Conservation (phyloP, 2,329 filamentous ascomycete species). For the Reticulascus tulasneorum region DNA sequence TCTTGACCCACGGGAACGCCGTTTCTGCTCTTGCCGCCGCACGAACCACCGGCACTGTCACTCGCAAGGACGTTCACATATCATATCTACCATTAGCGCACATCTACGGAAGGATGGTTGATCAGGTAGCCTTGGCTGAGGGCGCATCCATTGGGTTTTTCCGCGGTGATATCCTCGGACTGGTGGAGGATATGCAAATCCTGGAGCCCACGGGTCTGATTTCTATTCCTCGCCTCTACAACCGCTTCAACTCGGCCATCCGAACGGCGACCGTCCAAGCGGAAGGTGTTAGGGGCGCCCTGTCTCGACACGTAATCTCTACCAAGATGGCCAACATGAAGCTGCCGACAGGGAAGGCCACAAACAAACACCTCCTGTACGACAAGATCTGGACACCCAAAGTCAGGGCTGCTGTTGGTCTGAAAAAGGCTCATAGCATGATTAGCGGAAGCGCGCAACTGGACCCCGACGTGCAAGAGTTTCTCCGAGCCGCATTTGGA, state of each 20-base stretch:
- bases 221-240: conserved; percentile 88
- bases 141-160: conserved; percentile 85
- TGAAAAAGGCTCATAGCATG: conserved; percentile 70
- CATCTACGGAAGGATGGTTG: conserved; percentile 83
- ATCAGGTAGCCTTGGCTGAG: conserved; percentile 69
- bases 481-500: conserved; percentile 78
- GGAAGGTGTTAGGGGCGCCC: conserved; percentile 71
- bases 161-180: conserved; percentile 79
- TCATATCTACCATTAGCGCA: conserved; percentile 94
- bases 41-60: conserved; percentile 50
- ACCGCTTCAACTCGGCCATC: conserved; percentile 82
- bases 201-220: conserved; percentile 78
- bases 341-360: conserved; percentile 67
- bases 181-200: conserved; percentile 88
- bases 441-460: conserved; percentile 87
- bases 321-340: conserved; percentile 78
- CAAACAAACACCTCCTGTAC: conserved; percentile 73
- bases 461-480: conserved; percentile 82
- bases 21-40: conserved; percentile 66
- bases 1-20: conserved; percentile 77
- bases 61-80: conserved; percentile 57
- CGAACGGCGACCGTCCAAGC: conserved; percentile 74
- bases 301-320: conserved; percentile 75
- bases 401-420: conserved; percentile 75
- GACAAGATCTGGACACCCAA: conserved; percentile 90